Evolutionary conservation across 768 basidiomycete species (phyloP).

Genomic region (Kwoniella botswanensis): DNA sequence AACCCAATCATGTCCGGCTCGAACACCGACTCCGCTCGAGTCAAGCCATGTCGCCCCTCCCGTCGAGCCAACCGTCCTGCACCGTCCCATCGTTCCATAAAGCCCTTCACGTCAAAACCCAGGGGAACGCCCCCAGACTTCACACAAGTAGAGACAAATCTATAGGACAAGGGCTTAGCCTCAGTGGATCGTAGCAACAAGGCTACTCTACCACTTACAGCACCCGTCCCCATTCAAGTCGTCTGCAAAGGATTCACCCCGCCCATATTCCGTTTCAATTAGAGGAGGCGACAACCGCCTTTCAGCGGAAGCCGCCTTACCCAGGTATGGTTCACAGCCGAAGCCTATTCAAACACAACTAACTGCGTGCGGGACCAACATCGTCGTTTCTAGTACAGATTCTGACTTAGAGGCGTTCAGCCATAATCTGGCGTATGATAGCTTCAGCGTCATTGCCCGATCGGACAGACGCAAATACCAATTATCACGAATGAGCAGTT

Average conservation of each 20-base stretch:
- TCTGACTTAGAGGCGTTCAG: constrained; percentile 84
- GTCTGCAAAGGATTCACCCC: constrained; percentile 75
- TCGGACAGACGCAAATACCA: constrained; percentile 71
- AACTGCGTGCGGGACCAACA: constrained; percentile 71
- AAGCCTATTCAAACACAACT: constrained; percentile 71
- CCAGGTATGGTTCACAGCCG: constrained; percentile 71
- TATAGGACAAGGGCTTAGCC: constrained; percentile 73
- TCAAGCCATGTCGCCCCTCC: no score
- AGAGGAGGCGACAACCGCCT: constrained; percentile 61
- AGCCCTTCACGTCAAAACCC: constrained; percentile 6
- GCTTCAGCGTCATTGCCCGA: constrained; percentile 70
- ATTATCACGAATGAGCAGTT: constrained; percentile 80
- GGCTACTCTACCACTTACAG: constrained; percentile 79
- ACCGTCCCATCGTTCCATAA: neutral
- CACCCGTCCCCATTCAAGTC: constrained; percentile 72
- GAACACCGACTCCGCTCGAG: neutral
- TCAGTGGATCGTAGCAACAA: constrained; percentile 79
- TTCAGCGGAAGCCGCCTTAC: constrained; percentile 64
- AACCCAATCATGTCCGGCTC: neutral
- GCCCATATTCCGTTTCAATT: constrained; percentile 69
- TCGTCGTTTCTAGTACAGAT: constrained; percentile 77
- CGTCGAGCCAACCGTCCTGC: no score
- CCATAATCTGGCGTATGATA: constrained; percentile 83
- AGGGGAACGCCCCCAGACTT: constrained; percentile 16
- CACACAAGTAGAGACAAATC: constrained; percentile 63